Base-by-base conservation (phyloP, 805 yeast genomes). In the Spathaspora arborariae region DNA sequence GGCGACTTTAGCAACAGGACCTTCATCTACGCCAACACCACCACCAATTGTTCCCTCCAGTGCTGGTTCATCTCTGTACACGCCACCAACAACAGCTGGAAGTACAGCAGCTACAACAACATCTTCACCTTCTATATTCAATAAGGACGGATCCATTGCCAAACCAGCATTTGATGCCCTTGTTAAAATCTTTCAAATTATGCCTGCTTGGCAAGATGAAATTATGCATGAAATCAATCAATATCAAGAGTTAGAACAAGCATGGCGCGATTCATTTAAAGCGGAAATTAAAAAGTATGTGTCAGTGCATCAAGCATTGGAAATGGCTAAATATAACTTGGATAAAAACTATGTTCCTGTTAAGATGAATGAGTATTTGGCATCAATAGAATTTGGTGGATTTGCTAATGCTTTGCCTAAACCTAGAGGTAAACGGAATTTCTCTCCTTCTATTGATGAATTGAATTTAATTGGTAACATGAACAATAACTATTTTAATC, bases 371-470 rank as follows among this genome's bases (percentile, higher is more conserved):
- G 75, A 71, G 46, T 57, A 63, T 46, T 66, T 62, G 45, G 74
- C 74, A 4, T 62, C 71, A 37, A 53, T 68, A 39, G 67, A 64
- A 27, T 71, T 69, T 57, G 75, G 74, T 0, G 75, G 76, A 5
- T 57, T 51, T 42, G 51, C 52, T 38, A 64, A 63, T 48, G 69
- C 69, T 36, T 44, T 50, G 39, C 41, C 49, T 7, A 51, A 50
- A 45, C 46, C 49, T 37, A 50, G 13, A 10, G 19, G 20, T 13
- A 45, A 42, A 24, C 42, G 57, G 27, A 53, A 42, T 36, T 53
- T 51, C 34, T 49, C 58, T 5, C 57, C 56, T 5, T 36, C 46
- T 3, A 9, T 27, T 10, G 53, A 52, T 2, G 53, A 50, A 9
- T 16, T 35, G 21, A 20, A 37, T 7, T 10, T 30, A 16, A 9